Conservation (phyloP, 2,329 filamentous ascomycete species). For the Lithohypha guttulata region DNA sequence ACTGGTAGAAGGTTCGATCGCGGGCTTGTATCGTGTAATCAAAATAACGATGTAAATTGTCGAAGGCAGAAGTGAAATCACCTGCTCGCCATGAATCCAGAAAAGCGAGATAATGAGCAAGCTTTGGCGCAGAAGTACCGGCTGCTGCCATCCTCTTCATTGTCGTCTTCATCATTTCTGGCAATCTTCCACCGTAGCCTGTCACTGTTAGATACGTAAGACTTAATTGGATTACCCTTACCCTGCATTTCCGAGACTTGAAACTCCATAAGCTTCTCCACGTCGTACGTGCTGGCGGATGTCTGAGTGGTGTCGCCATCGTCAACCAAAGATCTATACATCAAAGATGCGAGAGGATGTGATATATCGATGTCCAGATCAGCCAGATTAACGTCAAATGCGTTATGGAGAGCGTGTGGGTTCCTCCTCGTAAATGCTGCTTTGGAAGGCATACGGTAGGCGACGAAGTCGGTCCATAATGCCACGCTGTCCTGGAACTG, state of each 20-base stretch:
- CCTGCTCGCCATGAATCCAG: slow-evolving; percentile 86
- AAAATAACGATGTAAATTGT: slow-evolving; percentile 87
- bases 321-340: slow-evolving; percentile 40
- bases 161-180: slow-evolving; percentile 59
- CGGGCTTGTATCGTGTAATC: slow-evolving; percentile 86
- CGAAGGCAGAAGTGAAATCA: slow-evolving; percentile 81
- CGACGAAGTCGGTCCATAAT: slow-evolving; percentile 73
- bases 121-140: slow-evolving; percentile 17
- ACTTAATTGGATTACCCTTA: not conserved
- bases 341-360: slow-evolving; percentile 38
- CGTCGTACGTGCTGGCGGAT: slow-evolving; percentile 58
- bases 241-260: slow-evolving; percentile 82
- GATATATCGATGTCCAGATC: slow-evolving; percentile 45
- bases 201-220: slow-evolving; percentile 33
- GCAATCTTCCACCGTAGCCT: slow-evolving; percentile 61
- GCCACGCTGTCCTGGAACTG: slow-evolving; percentile 67
- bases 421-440: slow-evolving; percentile 47
- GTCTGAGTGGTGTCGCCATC: slow-evolving; percentile 25
- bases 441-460: slow-evolving; percentile 67
- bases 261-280: slow-evolving; percentile 73
- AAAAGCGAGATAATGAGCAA: slow-evolving; percentile 45
- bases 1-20: slow-evolving; percentile 82
- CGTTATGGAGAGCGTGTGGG: slow-evolving; percentile 33
- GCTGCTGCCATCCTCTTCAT: slow-evolving; percentile 54
- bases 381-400: slow-evolving; percentile 54